phyloP scores from a whole-genome alignment of 306 rosid genomes.

The Chamaecrista fasciculata region DNA sequence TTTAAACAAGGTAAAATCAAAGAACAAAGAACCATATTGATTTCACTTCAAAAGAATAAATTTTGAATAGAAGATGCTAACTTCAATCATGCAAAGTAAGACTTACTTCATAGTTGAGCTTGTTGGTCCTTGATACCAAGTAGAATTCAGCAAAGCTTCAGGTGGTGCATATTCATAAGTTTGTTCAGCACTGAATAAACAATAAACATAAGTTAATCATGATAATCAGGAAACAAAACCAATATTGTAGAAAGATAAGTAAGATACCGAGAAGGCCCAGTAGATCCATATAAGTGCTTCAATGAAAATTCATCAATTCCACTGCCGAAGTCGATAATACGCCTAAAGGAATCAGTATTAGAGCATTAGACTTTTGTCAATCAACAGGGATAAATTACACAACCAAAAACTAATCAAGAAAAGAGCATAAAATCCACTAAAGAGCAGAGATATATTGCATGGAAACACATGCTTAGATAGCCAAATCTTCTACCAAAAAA shows the following conservation, averaged over 20 bases:
- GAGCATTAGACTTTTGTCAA: conserved; percentile 13
- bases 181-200: conserved; percentile 72
- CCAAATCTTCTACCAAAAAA: conserved; percentile 25
- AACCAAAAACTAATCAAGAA: conserved; percentile 10
- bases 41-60: neutral
- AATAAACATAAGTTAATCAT: conserved; percentile 27
- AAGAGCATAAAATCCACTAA: conserved; percentile 22
- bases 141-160: conserved; percentile 81
- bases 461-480: neutral
- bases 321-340: conserved; percentile 90
- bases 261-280: conserved; percentile 85
- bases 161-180: conserved; percentile 88
- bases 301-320: conserved; percentile 81
- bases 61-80: conserved; percentile 19
- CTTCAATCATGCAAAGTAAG: conserved; percentile 16
- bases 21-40: neutral
- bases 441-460: conserved; percentile 4
- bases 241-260: conserved; percentile 16
- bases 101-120: conserved; percentile 78
- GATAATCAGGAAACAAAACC: conserved; percentile 2
- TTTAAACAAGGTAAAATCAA: neutral
- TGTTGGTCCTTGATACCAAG: conserved; percentile 74
- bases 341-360: conserved; percentile 39
- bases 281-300: conserved; percentile 80
- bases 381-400: conserved; percentile 10